Evolutionary conservation across 1,284 basidiomycete species (phyloP), one percentile per base, ranked within the genome.

Genomic region (Cryptococcus depauperatus): DNA sequence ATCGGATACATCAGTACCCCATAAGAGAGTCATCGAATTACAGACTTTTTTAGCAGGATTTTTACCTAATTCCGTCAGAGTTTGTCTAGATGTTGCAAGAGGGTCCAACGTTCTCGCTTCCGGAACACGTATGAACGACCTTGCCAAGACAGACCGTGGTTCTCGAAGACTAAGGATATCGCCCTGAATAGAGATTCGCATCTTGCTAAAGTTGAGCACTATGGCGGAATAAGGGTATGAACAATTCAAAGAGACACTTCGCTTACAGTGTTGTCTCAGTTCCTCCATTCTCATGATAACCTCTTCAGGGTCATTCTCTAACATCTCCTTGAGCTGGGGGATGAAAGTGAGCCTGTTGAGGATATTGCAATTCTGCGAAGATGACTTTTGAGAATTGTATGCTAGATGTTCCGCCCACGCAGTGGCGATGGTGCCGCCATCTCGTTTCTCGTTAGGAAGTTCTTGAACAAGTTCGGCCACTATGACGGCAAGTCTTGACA

Each of bases 401-500:
- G 90, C 66, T 32, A 90, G 61, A 44, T 82, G 77, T 21, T 79
- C 72, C 68, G 79, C 82, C 34, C 91, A 74, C 7, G 89, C 84
- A 22, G 77, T 76, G 35, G 91, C 75, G 10, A 98, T 84, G 19
- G 79, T 82, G 59, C 75, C 80, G 1, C 92, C 95, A 59, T 90
- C 85, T 37, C 95, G 79, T 75, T 97, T 98, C 63, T 88, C 76
- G 61, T 91, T 83, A 0, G 95, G 95, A n/a, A 98, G 75, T 22
- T 83, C 83, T 68, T 97, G 93, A 34, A 85, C 80, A 41, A 90
- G 79, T 72, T 97, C 97, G 21, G 90, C 87, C 33, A 88, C 76
- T 34, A 82, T 83, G 34, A 98, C 82, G 59, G 84, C 81, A 28
- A 99, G 74, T 42, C 90, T 90, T 6, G 10, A 18, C 1, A 18